Percentiles rank a stretch among this genome's conserved stretches.
These are phyloP conservation scores for Apiotrichum gamsii DNA, from an alignment of 1,284 basidiomycete species.

Conservation along the genomic window DNA sequence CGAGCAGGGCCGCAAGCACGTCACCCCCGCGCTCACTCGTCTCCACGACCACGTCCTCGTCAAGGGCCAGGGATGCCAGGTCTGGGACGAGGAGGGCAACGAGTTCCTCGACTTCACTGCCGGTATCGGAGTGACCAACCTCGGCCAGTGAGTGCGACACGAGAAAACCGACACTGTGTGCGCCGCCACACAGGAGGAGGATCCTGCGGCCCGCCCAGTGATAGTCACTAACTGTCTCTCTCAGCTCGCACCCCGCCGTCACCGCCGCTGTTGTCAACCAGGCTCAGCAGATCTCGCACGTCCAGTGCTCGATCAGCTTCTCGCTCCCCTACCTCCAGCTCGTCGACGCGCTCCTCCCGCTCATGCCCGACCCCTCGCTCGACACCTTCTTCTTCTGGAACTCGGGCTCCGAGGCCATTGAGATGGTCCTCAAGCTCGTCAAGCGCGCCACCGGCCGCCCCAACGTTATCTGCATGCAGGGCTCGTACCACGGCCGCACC, in stretches of 20 bases:
- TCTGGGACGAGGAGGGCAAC: conserved; percentile 58
- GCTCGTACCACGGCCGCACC: conserved; percentile 78
- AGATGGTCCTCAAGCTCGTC: conserved; percentile 50
- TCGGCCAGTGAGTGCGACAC: conserved; percentile 13
- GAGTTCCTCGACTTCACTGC: conserved; percentile 71
- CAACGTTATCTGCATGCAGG: conserved; percentile 83
- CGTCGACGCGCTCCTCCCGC: conserved; percentile 18
- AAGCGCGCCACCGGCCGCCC: conserved; percentile 68
- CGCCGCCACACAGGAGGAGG: too few species aligned
- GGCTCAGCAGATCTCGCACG: conserved; percentile 70
- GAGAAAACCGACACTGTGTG: not conserved
- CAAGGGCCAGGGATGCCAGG: conserved; percentile 71
- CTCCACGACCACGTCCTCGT: conserved; percentile 59
- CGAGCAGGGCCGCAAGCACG: conserved; percentile 23
- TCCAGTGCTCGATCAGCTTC: conserved; percentile 51
- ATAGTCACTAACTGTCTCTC: conserved; percentile 17
- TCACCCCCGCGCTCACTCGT: conserved; percentile 31
- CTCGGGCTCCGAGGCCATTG: conserved; percentile 52
- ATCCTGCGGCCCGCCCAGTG: not conserved
- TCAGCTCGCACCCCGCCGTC: conserved; percentile 73
- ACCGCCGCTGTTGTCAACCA: conserved; percentile 78
- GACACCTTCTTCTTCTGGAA: conserved; percentile 92
- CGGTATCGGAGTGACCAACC: conserved; percentile 60
- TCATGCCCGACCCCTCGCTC: conserved; percentile 22
- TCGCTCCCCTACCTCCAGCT: conserved; percentile 19